Evolutionary conservation across 495 filamentous ascomycete species (phyloP), one percentile per base, ranked within the genome.

Genomic region (Lasiosphaeriaceae sp.): DNA sequence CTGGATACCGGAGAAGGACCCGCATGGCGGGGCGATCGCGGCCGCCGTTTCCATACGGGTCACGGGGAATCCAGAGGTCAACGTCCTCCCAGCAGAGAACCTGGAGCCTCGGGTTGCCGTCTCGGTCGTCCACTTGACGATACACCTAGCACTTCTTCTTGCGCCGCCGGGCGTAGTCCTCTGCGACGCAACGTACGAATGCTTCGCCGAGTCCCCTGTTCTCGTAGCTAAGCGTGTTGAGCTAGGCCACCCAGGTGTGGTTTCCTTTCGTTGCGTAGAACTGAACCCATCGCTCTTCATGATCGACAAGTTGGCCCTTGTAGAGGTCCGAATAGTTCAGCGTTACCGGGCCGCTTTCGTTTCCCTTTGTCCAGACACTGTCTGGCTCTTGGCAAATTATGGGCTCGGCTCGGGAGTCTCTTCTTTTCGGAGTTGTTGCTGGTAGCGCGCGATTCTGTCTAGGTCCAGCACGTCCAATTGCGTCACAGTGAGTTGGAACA

Each of bases 21-120:
- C 55, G 52, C 57, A 60, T 60, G 46, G 45, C 52, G 22, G 50
- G 45, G 31, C 37, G 34, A 22, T 60, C 52, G 6, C 57, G 57
- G 23, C 52, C 57, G 35, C 57, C 52, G 52, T 55, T 60, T 23
- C 45, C 17, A 43, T 55, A 21, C 14, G 57, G 52, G 45, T 60
- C 57, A 34, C 52, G 52, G 45, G 55, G 52, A 29, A 59, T 41
- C 56, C 56, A 59, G 50, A 59, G 51, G 23, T 59, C 56, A 21
- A 59, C 54, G 34, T 59, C 56, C 56, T 59, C 56, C 56, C 56
- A 59, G 56, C 50, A 59, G 56, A 59, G 56, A 41, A 59, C 56
- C 43, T 59, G 48, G 34, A 52, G 51, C 56, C 14, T 59, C 21
- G 56, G 50, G 50, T 54, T 19, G 22, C 49, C 20, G 6, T 50